A percentile compares a stretch with the other conserved stretches of the same genome.
These are phyloP conservation scores for Solanum bulbocastanum DNA, from an alignment of 257 asterid genomes.

Conservation along the genomic window DNA sequence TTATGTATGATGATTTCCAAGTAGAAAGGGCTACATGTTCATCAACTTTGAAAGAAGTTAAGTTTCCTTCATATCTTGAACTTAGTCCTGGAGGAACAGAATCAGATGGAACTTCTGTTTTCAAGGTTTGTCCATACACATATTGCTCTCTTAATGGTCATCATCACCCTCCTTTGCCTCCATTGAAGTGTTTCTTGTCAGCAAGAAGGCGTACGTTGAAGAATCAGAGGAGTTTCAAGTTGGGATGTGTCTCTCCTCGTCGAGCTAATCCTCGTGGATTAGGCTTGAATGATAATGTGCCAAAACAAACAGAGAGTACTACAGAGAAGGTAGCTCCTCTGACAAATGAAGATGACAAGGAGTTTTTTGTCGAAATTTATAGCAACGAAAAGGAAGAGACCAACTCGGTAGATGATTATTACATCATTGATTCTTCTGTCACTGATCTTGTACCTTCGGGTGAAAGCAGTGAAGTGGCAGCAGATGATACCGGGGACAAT, in stretches of 20 bases:
- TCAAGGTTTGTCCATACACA: constrained; percentile 68
- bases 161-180: constrained; percentile 53
- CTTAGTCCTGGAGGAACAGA: constrained; percentile 57
- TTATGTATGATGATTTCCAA: constrained; percentile 24
- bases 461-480: not conserved
- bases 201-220: constrained; percentile 48
- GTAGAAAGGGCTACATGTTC: constrained; percentile 62
- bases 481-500: constrained; percentile 1
- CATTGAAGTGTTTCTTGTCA: constrained; percentile 61
- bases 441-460: not conserved
- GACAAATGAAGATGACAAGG: constrained; percentile 14
- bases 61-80: constrained; percentile 57
- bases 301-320: not conserved
- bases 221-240: constrained; percentile 40
- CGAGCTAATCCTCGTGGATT: constrained; percentile 11
- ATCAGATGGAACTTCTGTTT: constrained; percentile 47
- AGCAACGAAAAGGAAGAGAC: constrained; percentile 14
- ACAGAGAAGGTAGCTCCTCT: not conserved
- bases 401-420: not conserved
- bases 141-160: constrained; percentile 96
- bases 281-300: not conserved
- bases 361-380: constrained; percentile 50
- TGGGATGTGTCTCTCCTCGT: constrained; percentile 44
- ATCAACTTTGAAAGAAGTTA: constrained; percentile 61
- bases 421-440: not conserved